Base-by-base conservation (phyloP, 148 eudicot species). In the Rhododendron mucronatum region DNA sequence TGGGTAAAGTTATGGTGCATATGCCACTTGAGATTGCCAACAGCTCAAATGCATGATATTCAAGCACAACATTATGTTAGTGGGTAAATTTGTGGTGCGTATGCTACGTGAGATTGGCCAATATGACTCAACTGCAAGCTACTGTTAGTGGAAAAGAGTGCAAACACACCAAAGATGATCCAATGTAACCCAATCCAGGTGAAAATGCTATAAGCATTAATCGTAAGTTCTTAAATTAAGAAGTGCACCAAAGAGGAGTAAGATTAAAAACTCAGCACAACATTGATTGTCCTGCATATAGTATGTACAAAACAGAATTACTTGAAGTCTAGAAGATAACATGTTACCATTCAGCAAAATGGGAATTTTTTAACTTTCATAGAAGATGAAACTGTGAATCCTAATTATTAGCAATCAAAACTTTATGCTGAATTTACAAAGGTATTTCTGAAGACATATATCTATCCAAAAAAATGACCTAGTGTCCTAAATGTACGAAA, bases 121-220 rank as follows among this genome's bases (percentile, higher is more conserved):
- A 71, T 71, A 80, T 61, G 85, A 85, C 48, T 67, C 79, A 13
- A 81, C n/a, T 57, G 16, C 82, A 76, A 3, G 45, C 45, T 41
- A 41, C 45, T 41, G 7, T 6, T 6, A 41, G 45, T 41, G 45
- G 45, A 41, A 41, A 41, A 41, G 45, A 41, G 45, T 41, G 45
- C 45, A 41, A 41, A 6, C 6, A 41, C 45, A 41, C 45, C 44
- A 28, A 53, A 23, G 71, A 39, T 80, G 77, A 41, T 74, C 5
- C 61, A 80, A 80, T 80, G 39, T 50, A 44, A 45, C 14, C 0
- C 53, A 44, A 44, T 78, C 30, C 81, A 78, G 81, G 13, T 78
- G 30, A 41, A 44, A 41, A 20, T 76, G 6, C 5, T 47, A 44
- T 78, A 47, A 78, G 57, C 57, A 78, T 26, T 47, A 78, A 48